Percentiles rank a stretch among this genome's conserved stretches.
These are phyloP conservation scores for Emericellopsis cladophorae DNA, from an alignment of 2,329 filamentous ascomycete species.

Conservation along the genomic window DNA sequence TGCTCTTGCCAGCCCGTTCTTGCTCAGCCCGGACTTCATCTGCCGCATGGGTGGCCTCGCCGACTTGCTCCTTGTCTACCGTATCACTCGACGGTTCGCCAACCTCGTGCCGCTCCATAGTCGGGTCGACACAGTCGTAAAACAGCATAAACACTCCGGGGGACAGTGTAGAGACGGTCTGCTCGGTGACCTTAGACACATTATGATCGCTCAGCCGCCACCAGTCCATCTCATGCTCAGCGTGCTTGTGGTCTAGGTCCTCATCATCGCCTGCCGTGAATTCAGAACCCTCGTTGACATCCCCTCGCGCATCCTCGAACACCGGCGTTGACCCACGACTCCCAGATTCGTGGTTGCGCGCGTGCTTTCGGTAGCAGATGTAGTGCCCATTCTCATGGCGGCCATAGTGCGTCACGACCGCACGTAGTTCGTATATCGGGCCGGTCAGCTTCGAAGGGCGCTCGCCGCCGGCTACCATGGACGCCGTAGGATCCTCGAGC, in stretches of 20 bases:
- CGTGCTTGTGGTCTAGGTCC: constrained; percentile 6
- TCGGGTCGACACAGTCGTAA: constrained; percentile 62
- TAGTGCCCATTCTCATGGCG: constrained; percentile 94
- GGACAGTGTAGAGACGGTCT: constrained; percentile 59
- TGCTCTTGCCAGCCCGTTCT: neutral
- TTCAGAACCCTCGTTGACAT: constrained; percentile 4
- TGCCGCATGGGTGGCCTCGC: no score
- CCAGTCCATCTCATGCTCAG: constrained; percentile 48
- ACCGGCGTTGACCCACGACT: neutral
- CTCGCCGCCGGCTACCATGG: constrained; percentile 55
- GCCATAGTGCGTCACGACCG: constrained; percentile 80
- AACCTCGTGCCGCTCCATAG: constrained; percentile 24
- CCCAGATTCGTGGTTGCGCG: constrained; percentile 10
- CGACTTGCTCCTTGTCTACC: neutral
- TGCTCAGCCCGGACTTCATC: no score
- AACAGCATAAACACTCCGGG: constrained; percentile 90
- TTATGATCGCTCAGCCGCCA: constrained; percentile 87
- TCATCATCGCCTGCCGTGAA: constrained; percentile 3
- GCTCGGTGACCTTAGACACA: constrained; percentile 62
- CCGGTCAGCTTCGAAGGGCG: constrained; percentile 38
- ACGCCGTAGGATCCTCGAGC: constrained; percentile 53
- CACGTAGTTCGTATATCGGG: constrained; percentile 63
- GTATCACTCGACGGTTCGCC: constrained; percentile 5
- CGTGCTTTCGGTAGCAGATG: constrained; percentile 72
- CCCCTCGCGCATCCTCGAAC: constrained; percentile 1